Base-by-base conservation (phyloP, 2,329 filamentous ascomycete species). In the Pseudogymnoascus sp. region DNA sequence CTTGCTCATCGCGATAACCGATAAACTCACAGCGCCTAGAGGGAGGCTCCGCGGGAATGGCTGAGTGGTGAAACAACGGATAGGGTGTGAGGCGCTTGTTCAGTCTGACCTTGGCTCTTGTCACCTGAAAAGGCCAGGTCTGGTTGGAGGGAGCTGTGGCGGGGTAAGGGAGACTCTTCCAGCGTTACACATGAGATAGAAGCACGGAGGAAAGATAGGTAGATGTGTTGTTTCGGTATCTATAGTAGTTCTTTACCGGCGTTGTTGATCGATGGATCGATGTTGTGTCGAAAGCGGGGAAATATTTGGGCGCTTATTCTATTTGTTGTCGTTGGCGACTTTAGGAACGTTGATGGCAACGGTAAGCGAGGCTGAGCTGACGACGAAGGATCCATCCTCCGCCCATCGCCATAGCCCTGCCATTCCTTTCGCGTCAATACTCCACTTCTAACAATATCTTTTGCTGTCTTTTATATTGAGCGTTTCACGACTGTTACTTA, bases 21-120 rank as follows among this genome's bases (percentile, higher is more conserved):
- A 31, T 31, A 51, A 29, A 31, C 47, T 12, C 47, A 54, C 47
- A 34, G 47, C 47, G 47, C 47, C 47, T 54, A 54, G 47, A 54
- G 47, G 47, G 47, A 54, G 47, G 47, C 47, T 54, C 47, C 14
- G 47, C 47, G 47, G 47, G 47, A 6, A 54, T 54, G 47, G 26
- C 47, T 31, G 47, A 34, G 47, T 54, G 26, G 47, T 54, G 47
- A 54, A 54, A 54, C 47, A 54, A 16, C 16, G 47, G 47, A 31
- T 54, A 54, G 47, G 47, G 47, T 54, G 47, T 54, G 47, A 54
- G 47, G 47, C 47, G 47, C 47, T 31, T 54, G 47, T n/a, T 54
- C 47, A 54, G 47, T 54, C 47, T 54, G 47, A 54, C 16, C 47
- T 11, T 54, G n/a, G 26, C 26, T 54, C 47, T 18, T 16, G 47